Conservation (phyloP, 495 filamentous ascomycete species). For the Terfezia boudieri region DNA sequence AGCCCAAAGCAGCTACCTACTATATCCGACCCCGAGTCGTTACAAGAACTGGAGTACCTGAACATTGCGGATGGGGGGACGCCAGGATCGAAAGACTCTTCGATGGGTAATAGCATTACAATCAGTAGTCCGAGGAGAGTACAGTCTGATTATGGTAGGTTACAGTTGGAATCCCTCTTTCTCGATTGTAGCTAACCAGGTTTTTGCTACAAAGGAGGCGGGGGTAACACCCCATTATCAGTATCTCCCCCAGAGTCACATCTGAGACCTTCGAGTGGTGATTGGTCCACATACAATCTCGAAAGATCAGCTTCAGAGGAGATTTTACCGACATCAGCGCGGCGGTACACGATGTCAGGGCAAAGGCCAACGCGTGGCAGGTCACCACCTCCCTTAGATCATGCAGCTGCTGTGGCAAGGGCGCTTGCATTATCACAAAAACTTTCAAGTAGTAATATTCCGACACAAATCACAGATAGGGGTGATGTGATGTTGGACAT, state of each 20-base stretch:
- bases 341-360: constrained; percentile 17
- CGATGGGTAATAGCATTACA: background rate
- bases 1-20: constrained; percentile 50
- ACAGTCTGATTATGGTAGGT: background rate
- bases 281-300: constrained; percentile 21
- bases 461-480: constrained; percentile 66
- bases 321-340: constrained; percentile 18
- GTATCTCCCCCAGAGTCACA: constrained; percentile 30
- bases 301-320: constrained; percentile 34
- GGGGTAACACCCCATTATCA: constrained; percentile 36
- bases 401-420: constrained; percentile 54
- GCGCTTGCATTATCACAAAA: constrained; percentile 74
- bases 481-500: constrained; percentile 98
- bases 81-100: constrained; percentile 9
- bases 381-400: constrained; percentile 40
- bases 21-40: constrained; percentile 27
- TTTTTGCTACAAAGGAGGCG: no score
- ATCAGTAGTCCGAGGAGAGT: constrained; percentile 6
- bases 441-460: constrained; percentile 73
- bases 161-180: background rate
- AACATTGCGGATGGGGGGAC: constrained; percentile 21
- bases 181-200: no score
- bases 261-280: constrained; percentile 18
- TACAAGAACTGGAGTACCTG: constrained; percentile 76
- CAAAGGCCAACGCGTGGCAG: constrained; percentile 17